These are phyloP conservation scores for Flueggea neowawraea DNA, from an alignment of 441 rosid species.

Conservation along the genomic window DNA sequence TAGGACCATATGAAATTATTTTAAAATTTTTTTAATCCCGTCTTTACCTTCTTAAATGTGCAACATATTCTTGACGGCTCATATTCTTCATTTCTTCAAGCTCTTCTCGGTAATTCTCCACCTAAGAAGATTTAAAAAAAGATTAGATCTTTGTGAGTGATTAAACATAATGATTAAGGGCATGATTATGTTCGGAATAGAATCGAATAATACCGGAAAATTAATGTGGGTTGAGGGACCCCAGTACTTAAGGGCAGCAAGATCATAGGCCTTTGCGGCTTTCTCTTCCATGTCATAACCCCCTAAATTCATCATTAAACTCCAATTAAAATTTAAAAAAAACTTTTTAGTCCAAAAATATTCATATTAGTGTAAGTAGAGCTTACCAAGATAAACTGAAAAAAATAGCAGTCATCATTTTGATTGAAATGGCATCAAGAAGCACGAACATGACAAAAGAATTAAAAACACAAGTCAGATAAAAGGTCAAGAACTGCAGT, in stretches of 20 bases:
- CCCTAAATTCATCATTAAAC: conserved; percentile 32
- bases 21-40: not conserved
- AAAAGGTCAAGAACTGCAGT: conserved; percentile 6
- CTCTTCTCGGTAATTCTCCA: conserved; percentile 70
- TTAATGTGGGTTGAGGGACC: conserved; percentile 97
- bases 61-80: conserved; percentile 95
- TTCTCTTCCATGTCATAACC: conserved; percentile 99
- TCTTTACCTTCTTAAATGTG: conserved; percentile 79
- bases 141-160: not conserved
- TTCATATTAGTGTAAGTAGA: not conserved
- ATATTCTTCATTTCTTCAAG: conserved; percentile 85
- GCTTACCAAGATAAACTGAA: conserved; percentile 83
- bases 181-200: not conserved
- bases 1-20: too few species aligned
- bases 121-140: conserved; percentile 22
- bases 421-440: conserved; percentile 27
- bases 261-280: conserved; percentile 98
- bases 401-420: conserved; percentile 24
- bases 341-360: not conserved
- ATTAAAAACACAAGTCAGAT: conserved; percentile 11
- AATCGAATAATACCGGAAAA: conserved; percentile 56
- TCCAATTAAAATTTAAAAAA: not conserved
- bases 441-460: conserved; percentile 11
- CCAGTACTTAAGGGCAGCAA: too few species aligned
- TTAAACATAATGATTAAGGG: not conserved